Base-by-base conservation (phyloP, 2,329 filamentous ascomycete species). In the Thelonectria discophora region DNA sequence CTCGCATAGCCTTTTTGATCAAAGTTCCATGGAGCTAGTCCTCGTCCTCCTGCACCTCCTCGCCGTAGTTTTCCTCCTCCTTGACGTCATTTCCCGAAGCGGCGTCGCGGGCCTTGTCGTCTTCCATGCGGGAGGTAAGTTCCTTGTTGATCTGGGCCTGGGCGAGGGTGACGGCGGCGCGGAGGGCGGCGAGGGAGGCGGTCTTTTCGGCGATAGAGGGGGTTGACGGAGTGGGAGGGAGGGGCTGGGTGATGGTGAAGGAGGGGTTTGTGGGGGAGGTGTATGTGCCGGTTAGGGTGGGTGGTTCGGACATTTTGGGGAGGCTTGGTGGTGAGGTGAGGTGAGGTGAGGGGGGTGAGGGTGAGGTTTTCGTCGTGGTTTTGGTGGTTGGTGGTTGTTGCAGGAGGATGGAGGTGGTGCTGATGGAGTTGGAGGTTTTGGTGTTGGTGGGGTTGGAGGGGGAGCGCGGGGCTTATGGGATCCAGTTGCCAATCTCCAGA, bases 51-150 rank as follows among this genome's bases (percentile, higher is more conserved):
- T 89, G 88, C 12, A 88, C 86, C 75, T 97, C 93, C 76, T 97
- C 93, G 49, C 93, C 93, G 74, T 97, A 97, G 73, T 93, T 90
- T 70, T 91, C 87, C 73, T 93, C 91, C 72, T 89, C 87, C 64
- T 84, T 83, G 11, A 76, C 81, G 62, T 89, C 86, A 62, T 87
- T 83, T 10, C 81, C 71, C 15, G 53, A 45, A 3, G 76, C 75
- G 1, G 76, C 77, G 15, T 81, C 82, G 13, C 79, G 78, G 9
- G 77, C 78, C 72, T 89, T 90, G 73, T 93, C 90, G 63, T 90
- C 83, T 39, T 89, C 90, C 91, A 94, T 94, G 59, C 88, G 86
- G 54, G 80, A 74, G 5, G 91, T 94, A 61, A 94, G 81, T 73
- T 91, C 88, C 65, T 78, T 80, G 77, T 94, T 94, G 74, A 94